A percentile compares a stretch with the other conserved stretches of the same genome.
Evolutionary conservation across 78 protist genomes (phyloP).

Genomic region (Dictyostelium intermedium): DNA sequence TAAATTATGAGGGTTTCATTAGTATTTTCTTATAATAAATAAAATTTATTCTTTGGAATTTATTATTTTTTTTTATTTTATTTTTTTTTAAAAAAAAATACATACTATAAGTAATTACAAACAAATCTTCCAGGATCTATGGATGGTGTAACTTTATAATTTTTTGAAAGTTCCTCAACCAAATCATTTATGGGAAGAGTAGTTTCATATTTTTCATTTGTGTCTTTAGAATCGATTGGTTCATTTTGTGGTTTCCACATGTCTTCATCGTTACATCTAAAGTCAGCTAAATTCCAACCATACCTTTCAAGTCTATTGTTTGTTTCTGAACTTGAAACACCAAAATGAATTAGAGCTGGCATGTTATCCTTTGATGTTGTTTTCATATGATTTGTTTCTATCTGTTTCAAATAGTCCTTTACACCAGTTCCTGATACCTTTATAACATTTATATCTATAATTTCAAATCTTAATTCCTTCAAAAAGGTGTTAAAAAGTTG

Average conservation of each 20-base stretch:
- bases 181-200: not conserved
- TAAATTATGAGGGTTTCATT: not conserved
- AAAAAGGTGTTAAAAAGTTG: not conserved
- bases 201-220: not conserved
- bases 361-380: not conserved
- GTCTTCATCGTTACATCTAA: not conserved
- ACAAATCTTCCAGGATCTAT: not conserved
- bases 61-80: no score
- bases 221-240: not conserved
- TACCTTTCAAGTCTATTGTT: not conserved
- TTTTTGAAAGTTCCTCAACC: not conserved
- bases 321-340: not conserved
- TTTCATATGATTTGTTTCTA: not conserved
- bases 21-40: no score
- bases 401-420: not conserved
- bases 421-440: not conserved
- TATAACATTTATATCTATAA: not conserved
- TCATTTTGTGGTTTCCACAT: not conserved
- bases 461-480: conserved; percentile 4
- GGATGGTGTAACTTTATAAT: not conserved
- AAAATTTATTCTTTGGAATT: no score
- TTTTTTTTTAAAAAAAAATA: not conserved
- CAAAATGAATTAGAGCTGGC: not conserved
- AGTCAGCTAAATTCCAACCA: conserved; percentile 6
- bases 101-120: conserved; percentile 8